Percentiles rank a stretch among this genome's conserved stretches.
These are phyloP conservation scores for Flagelloscypha sp. DNA, from an alignment of 768 basidiomycete species.

Conservation along the genomic window DNA sequence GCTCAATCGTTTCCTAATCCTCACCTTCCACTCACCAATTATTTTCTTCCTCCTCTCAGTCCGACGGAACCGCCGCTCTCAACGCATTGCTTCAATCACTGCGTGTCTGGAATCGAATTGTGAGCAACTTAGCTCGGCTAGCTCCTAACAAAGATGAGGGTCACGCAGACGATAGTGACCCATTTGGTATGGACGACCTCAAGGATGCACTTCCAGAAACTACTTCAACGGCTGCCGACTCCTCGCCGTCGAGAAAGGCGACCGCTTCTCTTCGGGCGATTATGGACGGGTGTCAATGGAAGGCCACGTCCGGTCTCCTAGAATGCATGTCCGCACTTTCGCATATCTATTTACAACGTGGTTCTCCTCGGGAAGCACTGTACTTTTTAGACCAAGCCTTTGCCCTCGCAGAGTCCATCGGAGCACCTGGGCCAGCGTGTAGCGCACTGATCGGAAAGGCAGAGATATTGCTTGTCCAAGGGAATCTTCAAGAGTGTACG, in stretches of 20 bases:
- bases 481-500: conserved; percentile 48
- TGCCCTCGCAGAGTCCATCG: conserved; percentile 62
- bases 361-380: conserved; percentile 78
- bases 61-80: conserved; percentile 50
- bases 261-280: conserved; percentile 24
- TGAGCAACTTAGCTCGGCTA: conserved; percentile 58
- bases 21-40: background rate
- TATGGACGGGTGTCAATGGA: conserved; percentile 63
- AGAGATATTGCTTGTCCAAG: conserved; percentile 63
- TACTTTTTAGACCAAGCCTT: conserved; percentile 75
- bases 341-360: conserved; percentile 58
- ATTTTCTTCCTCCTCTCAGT: conserved; percentile 30
- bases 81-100: conserved; percentile 59
- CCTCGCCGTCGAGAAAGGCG: conserved; percentile 17
- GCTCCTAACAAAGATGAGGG: conserved; percentile 25
- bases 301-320: conserved; percentile 64
- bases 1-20: conserved; percentile 2
- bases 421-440: no score
- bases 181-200: conserved; percentile 44
- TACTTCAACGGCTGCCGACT: conserved; percentile 12
- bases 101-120: conserved; percentile 74
- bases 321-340: conserved; percentile 56
- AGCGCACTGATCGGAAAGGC: conserved; percentile 55
- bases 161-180: conserved; percentile 40
- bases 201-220: conserved; percentile 33